These are phyloP conservation scores for Actinidia polygama DNA, from an alignment of 179 eudicot genomes.

Conservation along the genomic window DNA sequence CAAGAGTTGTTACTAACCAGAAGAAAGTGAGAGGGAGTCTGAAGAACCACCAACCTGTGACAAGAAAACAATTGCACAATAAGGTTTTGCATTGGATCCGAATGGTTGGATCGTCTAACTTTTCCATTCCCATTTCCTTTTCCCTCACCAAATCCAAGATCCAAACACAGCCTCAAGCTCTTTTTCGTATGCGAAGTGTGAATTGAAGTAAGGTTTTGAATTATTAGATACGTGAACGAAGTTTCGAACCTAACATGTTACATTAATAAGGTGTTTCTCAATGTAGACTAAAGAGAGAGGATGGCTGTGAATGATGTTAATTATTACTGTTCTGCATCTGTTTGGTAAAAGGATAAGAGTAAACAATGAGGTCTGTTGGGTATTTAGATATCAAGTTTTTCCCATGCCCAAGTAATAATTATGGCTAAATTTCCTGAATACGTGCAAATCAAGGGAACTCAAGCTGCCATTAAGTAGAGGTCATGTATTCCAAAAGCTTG, in stretches of 20 bases:
- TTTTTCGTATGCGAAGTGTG: background rate
- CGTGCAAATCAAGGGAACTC: no score
- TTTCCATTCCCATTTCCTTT: no score
- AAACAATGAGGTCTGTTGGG: background rate
- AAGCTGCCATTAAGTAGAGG: no score
- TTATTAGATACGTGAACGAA: background rate
- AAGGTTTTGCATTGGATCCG: no score
- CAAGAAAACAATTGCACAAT: background rate
- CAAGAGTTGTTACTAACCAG: conserved; percentile 24
- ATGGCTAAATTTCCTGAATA: background rate
- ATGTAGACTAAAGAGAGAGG: background rate
- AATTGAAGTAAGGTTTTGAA: background rate
- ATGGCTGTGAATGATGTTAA: background rate
- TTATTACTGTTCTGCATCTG: background rate
- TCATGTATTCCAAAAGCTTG: no score
- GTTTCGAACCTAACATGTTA: background rate
- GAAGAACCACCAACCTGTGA: conserved; percentile 32
- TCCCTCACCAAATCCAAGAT: no score
- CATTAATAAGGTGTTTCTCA: background rate
- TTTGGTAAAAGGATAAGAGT: background rate
- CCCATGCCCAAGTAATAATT: background rate
- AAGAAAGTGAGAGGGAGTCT: conserved; percentile 31
- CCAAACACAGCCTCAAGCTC: background rate
- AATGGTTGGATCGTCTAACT: no score
- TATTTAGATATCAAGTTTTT: no score